Conservation (phyloP, 805 yeast genomes). For the Tetrapisispora taiwanensis region DNA sequence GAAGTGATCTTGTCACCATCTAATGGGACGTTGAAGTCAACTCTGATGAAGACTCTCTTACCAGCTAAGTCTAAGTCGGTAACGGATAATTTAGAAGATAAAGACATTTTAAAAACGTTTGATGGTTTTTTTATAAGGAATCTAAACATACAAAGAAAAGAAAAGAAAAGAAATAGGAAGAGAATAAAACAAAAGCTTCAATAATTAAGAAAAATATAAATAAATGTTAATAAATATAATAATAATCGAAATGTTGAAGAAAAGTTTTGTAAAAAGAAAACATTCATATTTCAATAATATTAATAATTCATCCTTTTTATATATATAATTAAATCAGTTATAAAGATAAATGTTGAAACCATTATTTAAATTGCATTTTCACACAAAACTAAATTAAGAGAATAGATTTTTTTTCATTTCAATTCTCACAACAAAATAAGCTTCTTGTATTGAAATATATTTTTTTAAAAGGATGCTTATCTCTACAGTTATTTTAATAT, state of each 20-base stretch:
- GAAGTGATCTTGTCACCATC: slow-evolving; percentile 96
- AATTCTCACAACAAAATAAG: neutral
- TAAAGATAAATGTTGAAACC: no score
- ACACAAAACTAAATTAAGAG: no score
- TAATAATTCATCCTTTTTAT: neutral
- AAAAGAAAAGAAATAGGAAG: neutral
- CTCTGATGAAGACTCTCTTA: slow-evolving; percentile 98
- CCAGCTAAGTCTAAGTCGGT: slow-evolving; percentile 76
- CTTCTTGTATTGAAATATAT: neutral
- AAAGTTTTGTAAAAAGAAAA: no score
- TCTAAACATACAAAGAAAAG: neutral
- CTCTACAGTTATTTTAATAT: no score
- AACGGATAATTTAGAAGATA: slow-evolving; percentile 87
- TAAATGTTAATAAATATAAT: no score
- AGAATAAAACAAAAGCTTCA: no score
- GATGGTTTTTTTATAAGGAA: neutral
- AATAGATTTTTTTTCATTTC: no score
- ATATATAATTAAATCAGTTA: neutral
- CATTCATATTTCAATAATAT: no score
- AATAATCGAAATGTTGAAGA: no score
- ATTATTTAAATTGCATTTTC: no score
- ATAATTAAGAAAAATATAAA: neutral
- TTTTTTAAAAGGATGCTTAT: neutral
- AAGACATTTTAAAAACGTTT: slow-evolving; percentile 52
- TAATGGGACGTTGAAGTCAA: slow-evolving; percentile 89